phyloP scores from a whole-genome alignment of 768 basidiomycete species.

The Tylopilus subfusipes region DNA sequence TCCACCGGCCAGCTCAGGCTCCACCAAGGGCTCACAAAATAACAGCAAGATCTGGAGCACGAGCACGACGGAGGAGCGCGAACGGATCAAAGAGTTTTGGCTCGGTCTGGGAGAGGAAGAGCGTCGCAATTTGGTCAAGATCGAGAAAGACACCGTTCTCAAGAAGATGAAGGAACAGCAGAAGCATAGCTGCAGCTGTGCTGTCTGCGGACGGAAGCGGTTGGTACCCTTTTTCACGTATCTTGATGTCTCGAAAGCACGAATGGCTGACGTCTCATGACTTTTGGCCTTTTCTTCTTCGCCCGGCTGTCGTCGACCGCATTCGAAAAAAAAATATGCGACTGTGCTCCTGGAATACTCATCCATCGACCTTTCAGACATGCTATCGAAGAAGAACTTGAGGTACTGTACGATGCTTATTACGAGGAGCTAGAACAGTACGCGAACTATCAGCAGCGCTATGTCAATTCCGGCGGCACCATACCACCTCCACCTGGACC shows the following conservation, averaged over 20 bases:
- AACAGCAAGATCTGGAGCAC: constrained; percentile 94
- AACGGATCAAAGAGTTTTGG: constrained; percentile 99
- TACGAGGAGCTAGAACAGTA: constrained; percentile 99
- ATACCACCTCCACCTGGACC: constrained; percentile 92
- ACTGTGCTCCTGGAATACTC: constrained; percentile 6
- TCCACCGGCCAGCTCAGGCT: constrained; percentile 27
- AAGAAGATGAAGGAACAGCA: constrained; percentile 99
- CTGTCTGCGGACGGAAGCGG: constrained; percentile 97
- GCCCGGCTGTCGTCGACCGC: constrained; percentile 17
- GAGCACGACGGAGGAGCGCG: constrained; percentile 86
- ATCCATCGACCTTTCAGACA: constrained; percentile 48
- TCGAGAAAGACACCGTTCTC: constrained; percentile 97
- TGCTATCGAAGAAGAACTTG: constrained; percentile 99
- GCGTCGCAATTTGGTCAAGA: constrained; percentile 86
- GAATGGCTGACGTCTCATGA: constrained; percentile 21
- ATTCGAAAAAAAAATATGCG: constrained; percentile 15
- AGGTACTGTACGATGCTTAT: constrained; percentile 99
- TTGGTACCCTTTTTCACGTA: constrained; percentile 43
- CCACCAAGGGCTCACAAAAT: constrained; percentile 33
- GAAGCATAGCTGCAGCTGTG: constrained; percentile 92
- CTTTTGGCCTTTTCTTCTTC: constrained; percentile 22
- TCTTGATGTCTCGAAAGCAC: constrained; percentile 13
- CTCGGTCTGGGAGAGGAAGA: constrained; percentile 89
- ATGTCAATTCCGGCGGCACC: constrained; percentile 85
- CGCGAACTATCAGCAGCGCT: constrained; percentile 96